Base-by-base conservation (phyloP, 768 basidiomycete species). In the Punctularia strigosozonata region DNA sequence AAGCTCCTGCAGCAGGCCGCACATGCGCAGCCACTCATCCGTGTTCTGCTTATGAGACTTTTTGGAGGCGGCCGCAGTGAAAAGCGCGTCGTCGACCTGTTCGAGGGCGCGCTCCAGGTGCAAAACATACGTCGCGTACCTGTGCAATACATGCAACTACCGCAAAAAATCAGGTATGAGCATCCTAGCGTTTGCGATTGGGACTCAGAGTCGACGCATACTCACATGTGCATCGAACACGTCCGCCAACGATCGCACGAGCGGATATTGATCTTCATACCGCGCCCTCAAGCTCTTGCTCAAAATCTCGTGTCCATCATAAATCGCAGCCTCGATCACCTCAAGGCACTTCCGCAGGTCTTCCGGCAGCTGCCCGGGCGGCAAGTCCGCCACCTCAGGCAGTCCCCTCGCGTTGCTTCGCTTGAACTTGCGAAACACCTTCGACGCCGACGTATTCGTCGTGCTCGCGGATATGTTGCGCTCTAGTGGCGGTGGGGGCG, bases 211-310 rank as follows among this genome's bases (percentile, higher is more conserved):
- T n/a, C n/a, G n/a, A n/a, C n/a, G n/a, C n/a, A 15, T 35, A 68
- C 83, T 60, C 56, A 92, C 91, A 62, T 87, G 89, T 8, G 80
- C 75, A 19, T 90, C 85, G 59, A 97, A 97, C 15, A 97, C 87
- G 50, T 97, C 91, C 39, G 91, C 91, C 28, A 97, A 69, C 21
- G 81, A 85, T 37, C 91, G 71, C 25, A 97, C 91, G 24, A 97
- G 70, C 12, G 91, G 91, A 53, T 85, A 98, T 48, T 97, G 92
- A 48, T 94, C 89, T 40, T 94, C 90, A 46, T 97, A 97, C 30
- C 91, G 71, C 60, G 86, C 90, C 53, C 74, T 75, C 48, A 99
- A 60, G 17, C 84, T 84, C 37, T 85, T 82, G 39, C 79, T 82
- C 24, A 99, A 69, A 47, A 79, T 73, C 49, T 81, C 69, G 58